Evolutionary conservation across 1,284 basidiomycete genomes (phyloP).

Genomic region (Sporisorium graminicola): DNA sequence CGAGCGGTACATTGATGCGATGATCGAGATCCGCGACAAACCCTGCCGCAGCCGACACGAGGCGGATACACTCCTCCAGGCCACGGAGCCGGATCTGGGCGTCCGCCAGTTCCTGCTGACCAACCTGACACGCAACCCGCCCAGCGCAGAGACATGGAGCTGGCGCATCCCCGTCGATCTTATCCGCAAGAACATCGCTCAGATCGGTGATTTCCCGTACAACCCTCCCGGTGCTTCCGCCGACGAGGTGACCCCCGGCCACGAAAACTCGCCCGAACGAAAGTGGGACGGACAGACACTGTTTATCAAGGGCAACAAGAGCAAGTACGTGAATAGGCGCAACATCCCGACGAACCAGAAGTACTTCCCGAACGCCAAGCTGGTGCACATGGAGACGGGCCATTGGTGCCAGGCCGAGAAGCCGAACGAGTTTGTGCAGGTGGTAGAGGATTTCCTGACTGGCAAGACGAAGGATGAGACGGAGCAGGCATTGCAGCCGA

Average conservation of each 20-base stretch:
- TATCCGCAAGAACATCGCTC: constrained; percentile 76
- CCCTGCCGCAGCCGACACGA: constrained; percentile 76
- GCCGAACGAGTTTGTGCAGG: constrained; percentile 69
- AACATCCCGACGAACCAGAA: constrained; percentile 75
- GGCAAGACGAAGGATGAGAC: constrained; percentile 39
- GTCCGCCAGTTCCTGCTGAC: constrained; percentile 85
- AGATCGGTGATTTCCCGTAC: constrained; percentile 81
- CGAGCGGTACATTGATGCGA: constrained; percentile 76
- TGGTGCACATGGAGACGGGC: constrained; percentile 69
- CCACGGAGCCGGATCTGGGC: constrained; percentile 76
- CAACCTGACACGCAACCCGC: constrained; percentile 75
- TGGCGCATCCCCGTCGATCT: constrained; percentile 82
- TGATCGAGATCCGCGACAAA: constrained; percentile 77
- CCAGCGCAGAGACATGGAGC: constrained; percentile 70
- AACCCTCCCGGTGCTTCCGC: constrained; percentile 71
- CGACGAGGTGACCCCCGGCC: constrained; percentile 67
- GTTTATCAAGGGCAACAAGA: constrained; percentile 79
- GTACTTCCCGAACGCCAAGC: constrained; percentile 78
- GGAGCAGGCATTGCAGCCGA: constrained; percentile 30
- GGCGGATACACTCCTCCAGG: constrained; percentile 77
- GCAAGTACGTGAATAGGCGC: constrained; percentile 79
- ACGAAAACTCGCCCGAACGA: constrained; percentile 18
- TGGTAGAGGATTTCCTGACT: constrained; percentile 65
- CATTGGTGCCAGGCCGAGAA: constrained; percentile 71
- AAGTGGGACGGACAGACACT: constrained; percentile 77